These are phyloP conservation scores for Umbelopsis sp. DNA, from an alignment of 371 early-diverging fungal species.

Conservation along the genomic window DNA sequence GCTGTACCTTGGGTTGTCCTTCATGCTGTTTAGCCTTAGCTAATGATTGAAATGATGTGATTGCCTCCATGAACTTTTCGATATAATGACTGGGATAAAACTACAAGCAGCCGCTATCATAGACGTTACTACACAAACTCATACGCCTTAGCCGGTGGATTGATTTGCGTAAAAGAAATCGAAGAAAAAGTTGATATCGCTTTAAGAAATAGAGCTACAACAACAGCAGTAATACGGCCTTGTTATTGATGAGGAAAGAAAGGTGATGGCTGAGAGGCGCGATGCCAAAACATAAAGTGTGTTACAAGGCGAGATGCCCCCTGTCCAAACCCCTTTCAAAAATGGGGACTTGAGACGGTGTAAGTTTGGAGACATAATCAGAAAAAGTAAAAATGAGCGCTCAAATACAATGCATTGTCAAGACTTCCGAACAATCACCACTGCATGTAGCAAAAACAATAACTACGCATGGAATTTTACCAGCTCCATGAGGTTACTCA, in stretches of 20 bases:
- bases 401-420: too few species aligned
- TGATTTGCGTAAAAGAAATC: neutral
- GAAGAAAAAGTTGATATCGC: neutral
- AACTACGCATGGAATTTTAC: too few species aligned
- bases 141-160: neutral
- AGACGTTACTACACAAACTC: neutral
- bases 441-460: too few species aligned
- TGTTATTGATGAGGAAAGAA: neutral
- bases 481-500: too few species aligned
- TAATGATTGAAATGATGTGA: neutral
- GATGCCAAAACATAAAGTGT: neutral
- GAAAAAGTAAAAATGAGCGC: too few species aligned
- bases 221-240: neutral
- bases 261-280: neutral
- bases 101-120: neutral
- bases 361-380: too few species aligned
- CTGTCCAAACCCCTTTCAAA: neutral
- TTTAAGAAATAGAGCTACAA: neutral
- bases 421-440: too few species aligned
- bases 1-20: neutral
- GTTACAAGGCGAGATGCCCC: neutral
- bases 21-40: slow-evolving; percentile 5
- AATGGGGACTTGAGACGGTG: neutral
- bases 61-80: neutral
- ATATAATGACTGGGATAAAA: neutral